A percentile compares a stretch with the other conserved stretches of the same genome.
These are phyloP conservation scores for Quercus alba DNA, from an alignment of 306 rosid species.

Conservation along the genomic window DNA sequence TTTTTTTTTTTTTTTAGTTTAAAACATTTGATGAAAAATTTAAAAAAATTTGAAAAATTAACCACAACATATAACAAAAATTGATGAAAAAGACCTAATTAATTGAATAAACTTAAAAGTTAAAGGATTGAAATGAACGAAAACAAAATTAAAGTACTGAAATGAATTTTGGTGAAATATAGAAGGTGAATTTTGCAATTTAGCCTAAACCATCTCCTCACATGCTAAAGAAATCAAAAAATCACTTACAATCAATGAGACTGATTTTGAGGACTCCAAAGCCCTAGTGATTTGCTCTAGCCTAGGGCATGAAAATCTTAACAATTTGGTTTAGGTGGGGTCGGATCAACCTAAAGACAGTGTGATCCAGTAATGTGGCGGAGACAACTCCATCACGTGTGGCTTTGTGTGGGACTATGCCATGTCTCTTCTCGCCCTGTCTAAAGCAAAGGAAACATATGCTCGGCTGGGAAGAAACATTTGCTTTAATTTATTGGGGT, in stretches of 20 bases:
- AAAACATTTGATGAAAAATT: too few species aligned
- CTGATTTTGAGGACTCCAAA: neutral
- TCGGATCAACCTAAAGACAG: slow-evolving; percentile 2
- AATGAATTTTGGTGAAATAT: too few species aligned
- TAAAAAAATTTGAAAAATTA: too few species aligned
- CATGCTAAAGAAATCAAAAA: too few species aligned
- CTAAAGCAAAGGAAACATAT: slow-evolving; percentile 31
- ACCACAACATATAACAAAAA: too few species aligned
- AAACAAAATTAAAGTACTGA: too few species aligned
- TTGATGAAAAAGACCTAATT: too few species aligned
- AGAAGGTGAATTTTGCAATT: too few species aligned
- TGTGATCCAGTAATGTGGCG: slow-evolving; percentile 16
- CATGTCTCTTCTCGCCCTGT: slow-evolving; percentile 28
- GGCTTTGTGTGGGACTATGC: slow-evolving; percentile 29
- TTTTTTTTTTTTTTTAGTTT: too few species aligned
- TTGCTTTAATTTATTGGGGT: neutral
- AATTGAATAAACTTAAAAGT: too few species aligned
- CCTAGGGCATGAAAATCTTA: slow-evolving; percentile 8
- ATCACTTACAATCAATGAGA: neutral
- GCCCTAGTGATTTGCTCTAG: neutral
- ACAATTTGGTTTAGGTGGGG: slow-evolving; percentile 9
- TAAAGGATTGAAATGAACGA: too few species aligned
- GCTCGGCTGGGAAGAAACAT: slow-evolving; percentile 53
- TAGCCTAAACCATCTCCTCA: too few species aligned
- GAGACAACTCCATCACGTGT: slow-evolving; percentile 43